phyloP scores from a whole-genome alignment of 805 yeast species.

The Spathaspora passalidarum region DNA sequence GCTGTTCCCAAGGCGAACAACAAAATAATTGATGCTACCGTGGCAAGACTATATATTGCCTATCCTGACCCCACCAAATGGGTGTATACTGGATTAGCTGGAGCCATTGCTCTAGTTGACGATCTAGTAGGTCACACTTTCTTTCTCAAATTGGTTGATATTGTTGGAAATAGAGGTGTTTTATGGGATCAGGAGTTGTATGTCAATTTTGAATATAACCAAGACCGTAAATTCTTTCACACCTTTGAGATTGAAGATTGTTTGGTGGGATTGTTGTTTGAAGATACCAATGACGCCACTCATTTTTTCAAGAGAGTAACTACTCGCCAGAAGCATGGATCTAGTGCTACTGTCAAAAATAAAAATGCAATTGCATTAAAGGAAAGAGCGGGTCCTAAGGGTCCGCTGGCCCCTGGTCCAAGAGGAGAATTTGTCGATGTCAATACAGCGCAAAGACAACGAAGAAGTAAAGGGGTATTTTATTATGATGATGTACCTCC shows the following conservation, averaged over 20 bases:
- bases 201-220: constrained; percentile 83
- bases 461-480: constrained; percentile 55
- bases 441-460: constrained; percentile 50
- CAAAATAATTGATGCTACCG: constrained; percentile 85
- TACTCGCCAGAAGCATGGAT: constrained; percentile 75
- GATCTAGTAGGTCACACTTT: constrained; percentile 94
- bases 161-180: constrained; percentile 78
- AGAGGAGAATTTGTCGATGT: constrained; percentile 57
- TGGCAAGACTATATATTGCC: constrained; percentile 86
- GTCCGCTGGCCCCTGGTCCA: constrained; percentile 48
- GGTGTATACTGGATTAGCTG: constrained; percentile 85
- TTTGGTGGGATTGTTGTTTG: constrained; percentile 80
- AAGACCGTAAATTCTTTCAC: constrained; percentile 93
- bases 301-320: constrained; percentile 79
- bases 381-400: constrained; percentile 32
- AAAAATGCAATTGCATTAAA: constrained; percentile 84
- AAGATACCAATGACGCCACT: constrained; percentile 83
- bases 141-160: constrained; percentile 85
- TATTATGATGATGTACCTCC: constrained; percentile 82
- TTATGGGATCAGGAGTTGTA: constrained; percentile 97
- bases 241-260: constrained; percentile 92
- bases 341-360: constrained; percentile 81
- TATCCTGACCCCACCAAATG: constrained; percentile 79
- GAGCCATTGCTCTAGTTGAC: constrained; percentile 84
- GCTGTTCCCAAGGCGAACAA: constrained; percentile 85